Conservation (phyloP, 352 stramenopile species). For the Globisporangium acanthophoron region DNA sequence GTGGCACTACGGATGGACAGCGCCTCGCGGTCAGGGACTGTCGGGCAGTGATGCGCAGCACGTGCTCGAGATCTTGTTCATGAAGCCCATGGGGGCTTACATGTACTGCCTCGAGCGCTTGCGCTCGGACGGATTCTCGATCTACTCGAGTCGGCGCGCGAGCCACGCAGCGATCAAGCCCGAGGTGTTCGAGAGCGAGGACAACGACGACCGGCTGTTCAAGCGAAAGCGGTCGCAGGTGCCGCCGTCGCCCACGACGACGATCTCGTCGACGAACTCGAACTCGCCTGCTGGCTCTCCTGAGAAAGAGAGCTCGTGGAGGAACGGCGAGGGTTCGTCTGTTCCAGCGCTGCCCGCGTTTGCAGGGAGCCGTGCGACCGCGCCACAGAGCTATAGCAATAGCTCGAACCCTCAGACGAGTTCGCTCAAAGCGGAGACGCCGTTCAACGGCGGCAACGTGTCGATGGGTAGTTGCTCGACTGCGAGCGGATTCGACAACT, state of each 20-base stretch:
- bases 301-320: slow-evolving; percentile 24
- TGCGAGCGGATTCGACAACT: slow-evolving; percentile 20
- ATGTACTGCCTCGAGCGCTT: slow-evolving; percentile 77
- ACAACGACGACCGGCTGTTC: slow-evolving; percentile 32
- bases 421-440: neutral
- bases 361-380: too few species aligned
- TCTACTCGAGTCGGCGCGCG: slow-evolving; percentile 73
- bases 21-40: slow-evolving; percentile 63
- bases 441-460: neutral
- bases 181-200: slow-evolving; percentile 42
- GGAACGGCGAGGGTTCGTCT: neutral
- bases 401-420: neutral
- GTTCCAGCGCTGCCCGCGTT: neutral
- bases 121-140: slow-evolving; percentile 70
- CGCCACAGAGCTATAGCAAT: neutral
- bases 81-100: slow-evolving; percentile 81
- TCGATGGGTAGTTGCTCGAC: neutral
- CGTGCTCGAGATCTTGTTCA: slow-evolving; percentile 74
- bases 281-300: slow-evolving; percentile 36
- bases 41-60: slow-evolving; percentile 76
- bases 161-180: slow-evolving; percentile 50
- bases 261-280: slow-evolving; percentile 17
- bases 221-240: slow-evolving; percentile 57
- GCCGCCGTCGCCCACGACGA: slow-evolving; percentile 28
- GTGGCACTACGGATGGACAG: slow-evolving; percentile 87